These are phyloP conservation scores for Trichoderma oligosporum DNA, from an alignment of 2,329 filamentous ascomycete genomes.

Conservation along the genomic window DNA sequence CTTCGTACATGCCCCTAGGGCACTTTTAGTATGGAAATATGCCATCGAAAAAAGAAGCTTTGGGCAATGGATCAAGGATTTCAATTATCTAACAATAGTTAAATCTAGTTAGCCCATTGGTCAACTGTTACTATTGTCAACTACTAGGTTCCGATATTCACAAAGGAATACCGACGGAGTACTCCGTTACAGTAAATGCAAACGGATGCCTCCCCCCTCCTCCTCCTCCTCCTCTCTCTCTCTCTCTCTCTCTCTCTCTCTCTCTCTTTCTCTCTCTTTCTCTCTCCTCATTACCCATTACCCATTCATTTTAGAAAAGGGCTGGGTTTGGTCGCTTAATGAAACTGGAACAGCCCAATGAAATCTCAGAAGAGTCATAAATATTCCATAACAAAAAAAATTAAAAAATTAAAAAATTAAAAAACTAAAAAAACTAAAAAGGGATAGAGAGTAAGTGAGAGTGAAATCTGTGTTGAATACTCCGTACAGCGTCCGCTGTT, in stretches of 20 bases:
- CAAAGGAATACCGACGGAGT: conserved; percentile 7
- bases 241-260: too few species aligned
- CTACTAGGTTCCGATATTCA: conserved; percentile 5
- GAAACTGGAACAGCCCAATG: conserved; percentile 5
- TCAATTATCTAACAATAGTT: conserved; percentile 17
- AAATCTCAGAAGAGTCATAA: not conserved
- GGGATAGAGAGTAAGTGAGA: too few species aligned
- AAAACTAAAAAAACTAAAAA: too few species aligned
- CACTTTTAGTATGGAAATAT: not conserved
- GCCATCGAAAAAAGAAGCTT: conserved; percentile 3
- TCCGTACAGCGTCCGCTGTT: not conserved
- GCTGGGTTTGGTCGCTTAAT: conserved; percentile 10
- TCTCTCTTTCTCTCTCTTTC: too few species aligned
- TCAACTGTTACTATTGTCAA: conserved; percentile 20
- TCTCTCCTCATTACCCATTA: too few species aligned
- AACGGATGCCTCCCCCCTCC: conserved; percentile 2
- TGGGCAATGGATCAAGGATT: conserved; percentile 13
- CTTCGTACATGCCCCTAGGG: conserved; percentile 2
- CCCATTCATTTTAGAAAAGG: not conserved
- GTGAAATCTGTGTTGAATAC: too few species aligned
- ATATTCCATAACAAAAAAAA: too few species aligned
- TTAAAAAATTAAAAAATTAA: too few species aligned
- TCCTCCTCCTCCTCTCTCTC: too few species aligned
- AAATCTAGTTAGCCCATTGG: conserved; percentile 3
- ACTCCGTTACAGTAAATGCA: conserved; percentile 16